Evolutionary conservation across 345 rosid species (phyloP), one percentile per base, ranked within the genome.

Genomic region (Cochlearia excelsa): DNA sequence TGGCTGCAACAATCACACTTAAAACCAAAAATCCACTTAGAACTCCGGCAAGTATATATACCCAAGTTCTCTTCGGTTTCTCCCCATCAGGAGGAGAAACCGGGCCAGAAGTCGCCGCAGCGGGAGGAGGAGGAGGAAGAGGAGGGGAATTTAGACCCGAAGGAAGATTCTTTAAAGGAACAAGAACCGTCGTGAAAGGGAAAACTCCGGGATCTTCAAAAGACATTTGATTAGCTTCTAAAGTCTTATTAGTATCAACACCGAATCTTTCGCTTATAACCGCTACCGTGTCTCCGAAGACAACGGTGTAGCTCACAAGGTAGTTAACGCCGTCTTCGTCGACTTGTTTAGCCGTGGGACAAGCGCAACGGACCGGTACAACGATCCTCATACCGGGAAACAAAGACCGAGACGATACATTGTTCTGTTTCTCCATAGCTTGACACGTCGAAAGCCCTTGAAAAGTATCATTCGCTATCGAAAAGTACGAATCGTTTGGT

Each of bases 381-480:
- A 31, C 57, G 4, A 87, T 53, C 26, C 63, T 72, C 28, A 57
- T 57, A 26, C 87, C 88, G 11, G 57, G 4, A 7, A 29, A 23
- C 45, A 83, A 57, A 51, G 66, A 7, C 0, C 6, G 11, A 7
- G 84, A 37, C 1, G 46, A 16, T 30, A 47, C 65, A 44, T 38
- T 57, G 52, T 64, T 79, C 63, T 78, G 80, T 44, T 57, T 66
- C 69, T 59, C 67, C 54, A 90, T 27, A 50, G 95, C 90, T 62
- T 87, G 95, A 63, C 97, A 85, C 1, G 89, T 90, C 1, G 95
- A 80, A 26, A 90, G 80, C 7, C 88, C 97, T 59, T 90, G 83
- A 26, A 67, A 79, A 9, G 84, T 87, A 47, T 75, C 38, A 30
- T 81, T 85, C 2, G 94, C 94, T 44, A 90, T 69, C 6, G 0